Percentiles rank a stretch among this genome's conserved stretches.
These are phyloP conservation scores for Trypanosoma lewisi DNA, from an alignment of 208 protist species.

Conservation along the genomic window DNA sequence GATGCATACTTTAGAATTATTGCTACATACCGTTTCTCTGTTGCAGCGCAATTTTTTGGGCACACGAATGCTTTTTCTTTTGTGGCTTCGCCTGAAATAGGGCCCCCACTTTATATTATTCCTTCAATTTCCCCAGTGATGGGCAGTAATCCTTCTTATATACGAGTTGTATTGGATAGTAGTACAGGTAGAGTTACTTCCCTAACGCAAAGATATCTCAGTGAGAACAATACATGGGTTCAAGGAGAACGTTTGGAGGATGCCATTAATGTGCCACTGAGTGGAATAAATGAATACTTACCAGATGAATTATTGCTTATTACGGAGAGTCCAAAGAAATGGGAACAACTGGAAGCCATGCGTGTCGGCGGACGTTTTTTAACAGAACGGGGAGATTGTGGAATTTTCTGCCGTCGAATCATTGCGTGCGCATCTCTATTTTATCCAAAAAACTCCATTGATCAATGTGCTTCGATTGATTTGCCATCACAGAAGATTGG, in stretches of 20 bases:
- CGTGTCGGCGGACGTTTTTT: conserved; percentile 26
- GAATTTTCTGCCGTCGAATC: conserved; percentile 20
- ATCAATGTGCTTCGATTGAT: conserved; percentile 5
- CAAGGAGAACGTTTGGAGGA: conserved; percentile 27
- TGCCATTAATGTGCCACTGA: conserved; percentile 2
- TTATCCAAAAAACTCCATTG: conserved; percentile 16
- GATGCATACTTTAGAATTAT: conserved; percentile 52
- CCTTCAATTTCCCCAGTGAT: conserved; percentile 68
- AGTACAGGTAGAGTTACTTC: conserved; percentile 34
- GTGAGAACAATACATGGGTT: conserved; percentile 34
- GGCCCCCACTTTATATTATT: conserved; percentile 47
- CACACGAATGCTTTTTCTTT: conserved; percentile 60
- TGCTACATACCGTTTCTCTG: conserved; percentile 35
- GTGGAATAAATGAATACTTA: conserved; percentile 6
- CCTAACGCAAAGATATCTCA: conserved; percentile 50
- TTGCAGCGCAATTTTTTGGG: conserved; percentile 69
- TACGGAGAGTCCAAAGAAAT: conserved; percentile 6
- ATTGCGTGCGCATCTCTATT: conserved; percentile 22
- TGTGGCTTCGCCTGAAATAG: conserved; percentile 27
- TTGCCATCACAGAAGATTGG: conserved; percentile 17
- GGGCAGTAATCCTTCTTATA: conserved; percentile 64
- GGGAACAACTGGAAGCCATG: conserved; percentile 19
- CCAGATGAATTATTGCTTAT: conserved; percentile 13
- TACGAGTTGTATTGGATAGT: conserved; percentile 46
- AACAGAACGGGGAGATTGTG: conserved; percentile 9